These are phyloP conservation scores for Plasmodium ovale DNA, from an alignment of 169 alveolate species.

Conservation along the genomic window DNA sequence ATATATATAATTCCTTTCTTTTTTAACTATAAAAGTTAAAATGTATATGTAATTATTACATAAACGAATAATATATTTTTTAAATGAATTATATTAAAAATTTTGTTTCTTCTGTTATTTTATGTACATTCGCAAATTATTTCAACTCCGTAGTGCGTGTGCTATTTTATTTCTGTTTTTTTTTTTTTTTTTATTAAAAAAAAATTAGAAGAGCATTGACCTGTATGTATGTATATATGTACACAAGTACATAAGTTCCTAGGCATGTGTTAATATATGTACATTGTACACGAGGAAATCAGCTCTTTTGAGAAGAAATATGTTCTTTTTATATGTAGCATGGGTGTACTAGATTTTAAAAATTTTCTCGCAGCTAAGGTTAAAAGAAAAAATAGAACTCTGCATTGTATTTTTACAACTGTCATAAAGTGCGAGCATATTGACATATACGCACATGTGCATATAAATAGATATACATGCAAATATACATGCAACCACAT, in stretches of 20 bases:
- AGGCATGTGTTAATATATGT: too few species aligned
- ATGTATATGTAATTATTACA: too few species aligned
- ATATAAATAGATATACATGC: too few species aligned
- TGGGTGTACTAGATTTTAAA: background rate
- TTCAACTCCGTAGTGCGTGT: background rate
- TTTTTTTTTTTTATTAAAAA: background rate
- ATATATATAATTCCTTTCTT: background rate
- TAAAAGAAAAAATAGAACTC: background rate
- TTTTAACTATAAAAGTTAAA: too few species aligned
- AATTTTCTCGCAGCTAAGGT: background rate
- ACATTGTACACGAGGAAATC: too few species aligned
- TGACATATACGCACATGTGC: too few species aligned
- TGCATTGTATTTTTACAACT: background rate
- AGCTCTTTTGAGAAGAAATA: background rate
- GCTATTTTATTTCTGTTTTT: background rate
- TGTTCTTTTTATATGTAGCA: background rate
- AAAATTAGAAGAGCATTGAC: background rate
- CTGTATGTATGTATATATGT: background rate
- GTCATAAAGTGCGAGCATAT: too few species aligned
- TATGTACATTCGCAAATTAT: background rate
- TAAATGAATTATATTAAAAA: background rate
- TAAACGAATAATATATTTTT: too few species aligned
- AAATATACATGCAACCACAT: too few species aligned
- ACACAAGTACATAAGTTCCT: constrained; percentile 1
- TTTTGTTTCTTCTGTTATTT: background rate